Conservation (phyloP, 2,329 filamentous ascomycete species). For the Fonsecaea erecta region DNA sequence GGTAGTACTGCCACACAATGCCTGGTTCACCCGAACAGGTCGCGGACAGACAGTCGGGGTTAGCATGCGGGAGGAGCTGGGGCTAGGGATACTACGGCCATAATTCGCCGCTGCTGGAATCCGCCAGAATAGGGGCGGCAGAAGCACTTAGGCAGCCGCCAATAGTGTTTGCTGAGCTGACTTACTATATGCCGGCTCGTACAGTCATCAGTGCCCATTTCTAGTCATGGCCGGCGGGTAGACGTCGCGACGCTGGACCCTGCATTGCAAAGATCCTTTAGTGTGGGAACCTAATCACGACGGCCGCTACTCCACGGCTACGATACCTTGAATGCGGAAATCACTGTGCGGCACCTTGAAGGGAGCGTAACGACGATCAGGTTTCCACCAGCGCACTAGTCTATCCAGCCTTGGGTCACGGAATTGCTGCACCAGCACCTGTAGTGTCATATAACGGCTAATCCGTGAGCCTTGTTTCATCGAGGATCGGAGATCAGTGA, state of each 20-base stretch:
- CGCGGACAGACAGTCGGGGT: neutral
- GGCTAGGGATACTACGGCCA: slow-evolving; percentile 2
- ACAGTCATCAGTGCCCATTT: slow-evolving; percentile 2
- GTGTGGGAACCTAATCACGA: neutral
- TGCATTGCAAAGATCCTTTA: neutral
- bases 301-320: neutral
- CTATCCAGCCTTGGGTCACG: neutral
- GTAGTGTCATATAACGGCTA: slow-evolving; percentile 10
- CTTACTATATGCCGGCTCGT: neutral
- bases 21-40: neutral
- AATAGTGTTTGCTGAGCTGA: neutral
- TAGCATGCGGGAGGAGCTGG: neutral
- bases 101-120: neutral
- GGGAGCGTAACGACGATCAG: neutral
- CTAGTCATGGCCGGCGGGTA: neutral
- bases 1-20: neutral
- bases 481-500: neutral
- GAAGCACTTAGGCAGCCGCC: neutral
- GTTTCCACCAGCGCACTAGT: neutral
- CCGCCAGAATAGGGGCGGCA: neutral
- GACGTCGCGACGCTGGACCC: neutral
- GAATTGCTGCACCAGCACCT: neutral
- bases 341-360: neutral
- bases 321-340: neutral
- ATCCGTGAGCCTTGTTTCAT: neutral